Evolutionary conservation across 495 filamentous ascomycete genomes (phyloP).

Genomic region (Hypoxylon fragiforme): DNA sequence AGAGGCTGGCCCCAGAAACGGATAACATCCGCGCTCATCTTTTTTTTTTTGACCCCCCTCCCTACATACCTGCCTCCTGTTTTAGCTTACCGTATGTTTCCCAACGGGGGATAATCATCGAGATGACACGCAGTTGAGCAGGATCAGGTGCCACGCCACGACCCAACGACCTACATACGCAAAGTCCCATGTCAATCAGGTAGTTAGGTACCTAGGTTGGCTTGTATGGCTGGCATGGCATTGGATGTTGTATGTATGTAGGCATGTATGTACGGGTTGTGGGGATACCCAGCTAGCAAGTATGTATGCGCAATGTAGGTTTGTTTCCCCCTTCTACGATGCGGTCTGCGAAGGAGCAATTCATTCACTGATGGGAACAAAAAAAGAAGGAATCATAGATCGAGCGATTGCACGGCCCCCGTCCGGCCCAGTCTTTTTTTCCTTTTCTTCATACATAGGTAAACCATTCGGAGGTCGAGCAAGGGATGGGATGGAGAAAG

Average conservation of each 20-base stretch:
- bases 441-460: too few relatives aligned
- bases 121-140: conserved; percentile 43
- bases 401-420: conserved; percentile 31
- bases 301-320: too few relatives aligned
- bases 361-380: conserved; percentile 1
- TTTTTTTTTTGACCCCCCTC: too few relatives aligned
- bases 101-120: conserved; percentile 24
- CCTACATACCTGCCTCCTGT: conserved; percentile 1
- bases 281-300: too few relatives aligned
- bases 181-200: too few relatives aligned
- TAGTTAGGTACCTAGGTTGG: conserved; percentile 19
- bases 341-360: conserved; percentile 7
- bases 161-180: too few relatives aligned
- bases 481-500: conserved; percentile 10
- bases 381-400: conserved; percentile 28
- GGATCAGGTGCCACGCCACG: conserved; percentile 40
- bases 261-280: not conserved
- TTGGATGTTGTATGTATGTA: conserved; percentile 7
- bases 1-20: conserved; percentile 16
- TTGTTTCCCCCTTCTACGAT: not conserved
- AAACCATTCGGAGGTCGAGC: too few relatives aligned
- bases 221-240: not conserved
- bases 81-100: conserved; percentile 24
- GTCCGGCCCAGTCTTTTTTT: conserved; percentile 24
- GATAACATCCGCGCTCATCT: conserved; percentile 25